phyloP scores from a whole-genome alignment of 2,329 filamentous ascomycete genomes.

The Aspergillus aculeatus region DNA sequence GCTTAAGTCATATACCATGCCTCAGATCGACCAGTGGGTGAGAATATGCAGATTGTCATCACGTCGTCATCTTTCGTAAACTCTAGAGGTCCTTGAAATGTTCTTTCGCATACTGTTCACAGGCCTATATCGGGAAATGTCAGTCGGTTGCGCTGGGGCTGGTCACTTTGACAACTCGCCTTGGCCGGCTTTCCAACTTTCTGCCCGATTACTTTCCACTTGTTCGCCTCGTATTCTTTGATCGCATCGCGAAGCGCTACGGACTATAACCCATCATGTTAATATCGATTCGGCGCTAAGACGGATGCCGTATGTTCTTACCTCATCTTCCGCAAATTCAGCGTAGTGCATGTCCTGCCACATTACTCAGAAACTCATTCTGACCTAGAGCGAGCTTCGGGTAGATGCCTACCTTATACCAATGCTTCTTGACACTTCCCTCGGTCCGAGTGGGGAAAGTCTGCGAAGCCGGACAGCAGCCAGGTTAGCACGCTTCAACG shows the following conservation, averaged over 20 bases:
- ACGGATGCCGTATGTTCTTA: slow-evolving; percentile 42
- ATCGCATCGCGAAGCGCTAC: slow-evolving; percentile 77
- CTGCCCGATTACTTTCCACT: slow-evolving; percentile 95
- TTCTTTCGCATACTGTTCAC: slow-evolving; percentile 93
- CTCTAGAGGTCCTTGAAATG: slow-evolving; percentile 63
- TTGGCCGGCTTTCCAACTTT: slow-evolving; percentile 98
- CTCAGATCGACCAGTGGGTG: not conserved
- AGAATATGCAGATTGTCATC: slow-evolving; percentile 29
- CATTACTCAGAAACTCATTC: slow-evolving; percentile 9
- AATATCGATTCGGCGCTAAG: not conserved
- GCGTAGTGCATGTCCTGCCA: slow-evolving; percentile 96
- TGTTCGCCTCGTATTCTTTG: slow-evolving; percentile 97
- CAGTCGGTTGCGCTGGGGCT: slow-evolving; percentile 21
- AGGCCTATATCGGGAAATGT: slow-evolving; percentile 55
- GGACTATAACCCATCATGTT: slow-evolving; percentile 27
- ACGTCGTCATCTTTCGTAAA: slow-evolving; percentile 34
- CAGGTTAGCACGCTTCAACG: not conserved
- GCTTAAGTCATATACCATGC: slow-evolving; percentile 18
- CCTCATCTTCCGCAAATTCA: slow-evolving; percentile 96
- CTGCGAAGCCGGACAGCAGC: slow-evolving; percentile 44
- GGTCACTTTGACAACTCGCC: slow-evolving; percentile 46
- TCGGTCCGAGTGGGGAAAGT: slow-evolving; percentile 91
- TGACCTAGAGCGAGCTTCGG: not conserved
- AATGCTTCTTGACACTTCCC: slow-evolving; percentile 98
- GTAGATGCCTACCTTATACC: slow-evolving; percentile 76